Percentiles rank a stretch among this genome's conserved stretches.
Evolutionary conservation across 192 early-diverging fungal species (phyloP).

Genomic region (Mortierella antarctica): DNA sequence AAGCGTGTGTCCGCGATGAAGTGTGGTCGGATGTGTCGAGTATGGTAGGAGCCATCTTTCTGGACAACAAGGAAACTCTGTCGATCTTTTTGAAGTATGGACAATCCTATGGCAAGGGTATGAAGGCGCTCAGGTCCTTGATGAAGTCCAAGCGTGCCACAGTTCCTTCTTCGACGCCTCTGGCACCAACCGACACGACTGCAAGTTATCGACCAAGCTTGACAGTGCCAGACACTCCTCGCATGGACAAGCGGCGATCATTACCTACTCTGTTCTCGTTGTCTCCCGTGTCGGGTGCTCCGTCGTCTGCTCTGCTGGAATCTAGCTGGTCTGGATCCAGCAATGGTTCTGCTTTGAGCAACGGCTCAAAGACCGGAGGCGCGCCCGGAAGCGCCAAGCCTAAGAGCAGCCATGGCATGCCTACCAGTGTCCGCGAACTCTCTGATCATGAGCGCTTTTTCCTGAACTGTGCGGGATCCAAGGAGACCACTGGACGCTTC

Average conservation of each 20-base stretch:
- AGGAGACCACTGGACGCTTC: constrained; percentile 65
- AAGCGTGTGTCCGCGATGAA: constrained; percentile 45
- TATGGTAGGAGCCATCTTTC: constrained; percentile 39
- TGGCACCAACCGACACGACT: not conserved
- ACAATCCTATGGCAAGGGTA: constrained; percentile 52
- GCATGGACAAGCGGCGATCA: constrained; percentile 33
- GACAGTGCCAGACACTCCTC: constrained; percentile 7
- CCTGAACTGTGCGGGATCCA: constrained; percentile 55
- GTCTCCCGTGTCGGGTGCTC: not conserved
- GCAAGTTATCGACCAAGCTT: not conserved
- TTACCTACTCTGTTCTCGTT: constrained; percentile 34
- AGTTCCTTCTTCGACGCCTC: not conserved
- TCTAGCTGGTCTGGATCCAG: constrained; percentile 1
- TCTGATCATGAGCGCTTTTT: constrained; percentile 18
- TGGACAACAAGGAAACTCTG: constrained; percentile 46
- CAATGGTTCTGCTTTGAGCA: not conserved
- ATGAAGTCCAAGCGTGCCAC: constrained; percentile 40
- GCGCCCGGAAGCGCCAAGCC: not conserved
- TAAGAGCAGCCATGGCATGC: constrained; percentile 23
- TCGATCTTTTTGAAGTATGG: constrained; percentile 52
- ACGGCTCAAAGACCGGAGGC: not conserved
- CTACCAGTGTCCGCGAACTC: not conserved
- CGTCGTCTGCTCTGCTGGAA: not conserved
- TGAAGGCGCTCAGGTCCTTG: constrained; percentile 41
- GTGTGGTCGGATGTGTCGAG: constrained; percentile 42